Base-by-base conservation (phyloP, 2,329 filamentous ascomycete species). In the Plenodomus lindquistii region DNA sequence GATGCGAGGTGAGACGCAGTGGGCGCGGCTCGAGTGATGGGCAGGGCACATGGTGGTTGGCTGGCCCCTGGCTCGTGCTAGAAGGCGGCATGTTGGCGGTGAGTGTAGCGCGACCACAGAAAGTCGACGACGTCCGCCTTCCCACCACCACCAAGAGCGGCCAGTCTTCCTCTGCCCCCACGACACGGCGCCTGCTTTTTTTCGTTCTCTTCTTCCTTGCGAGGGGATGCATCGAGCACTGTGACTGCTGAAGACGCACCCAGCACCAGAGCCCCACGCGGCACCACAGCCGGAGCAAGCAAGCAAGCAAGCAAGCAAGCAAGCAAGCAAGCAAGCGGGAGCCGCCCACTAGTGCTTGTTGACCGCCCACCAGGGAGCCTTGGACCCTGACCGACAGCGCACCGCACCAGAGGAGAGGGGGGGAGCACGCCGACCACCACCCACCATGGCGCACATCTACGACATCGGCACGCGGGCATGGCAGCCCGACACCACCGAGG, bases 381-480 rank as follows among this genome's bases (percentile, higher is more conserved):
- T 59, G 59, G 59, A 63, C 64, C 62, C 62, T 65, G 58, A 64
- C 24, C 40, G 27, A 31, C 27, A 31, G 27, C 47, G 50, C 50
- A 44, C 51, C 53, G 44, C 45, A 44, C 51, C 53, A 43, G 44
- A 43, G 41, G 52, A 51, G 42, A 53, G 55, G 57, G 51, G 41
- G 54, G 59, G 48, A 56, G 50, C 63, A 71, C 76, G 37, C 17
- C 27, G 22, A 42, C 42, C 31, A 50, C 40, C 44, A 31, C 49
- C 47, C 59, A 62, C 40, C 57, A 96, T 96, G 92, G 90, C 91
- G 79, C 89, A 95, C 77, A 90, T 85, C 73, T 97, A 95, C 79
- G 92, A 97, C 81, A 85, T 97, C 71, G 94, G 93, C 71, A 97
- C 93, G 68, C 86, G 91, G 84, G 94, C 92, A 72, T 99, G 94